Evolutionary conservation across 805 yeast genomes (phyloP), one percentile per base, ranked within the genome.

Genomic region (Pichia nakasei): DNA sequence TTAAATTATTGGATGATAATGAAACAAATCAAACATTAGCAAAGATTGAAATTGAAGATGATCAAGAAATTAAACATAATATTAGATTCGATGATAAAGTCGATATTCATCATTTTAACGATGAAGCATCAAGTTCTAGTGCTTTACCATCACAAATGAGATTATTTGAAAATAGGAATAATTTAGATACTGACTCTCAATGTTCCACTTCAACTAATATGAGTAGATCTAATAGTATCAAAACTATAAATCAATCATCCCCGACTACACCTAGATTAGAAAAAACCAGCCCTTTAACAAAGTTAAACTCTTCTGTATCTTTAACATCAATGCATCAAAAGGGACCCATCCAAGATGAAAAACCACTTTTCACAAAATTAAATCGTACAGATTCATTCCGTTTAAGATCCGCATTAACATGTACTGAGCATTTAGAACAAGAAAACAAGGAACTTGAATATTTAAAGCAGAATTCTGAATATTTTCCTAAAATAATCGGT

Each of bases 401-500:
- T 5, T 22, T 37, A 21, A 39, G 38, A 12, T 15, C 24, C 7
- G 18, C 21, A 32, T n/a, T 31, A 9, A 44, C 52, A 1, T 43
- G 47, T 38, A 42, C 41, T 19, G 46, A 39, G 22, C 44, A 37
- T 26, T 39, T 38, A 32, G 40, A 22, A 41, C 37, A 34, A 8
- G 52, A 49, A 22, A 50, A 49, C 39, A 51, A 51, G 1, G 51
- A 52, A 2, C 73, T 82, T 1, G 50, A 53, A 7, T 57, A 61
- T 38, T 38, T 49, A 18, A 45, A 43, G 27, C 21, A 31, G n/a
- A 38, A 40, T 22, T 49, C 48, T 9, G 39, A 43, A 9, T 27
- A 47, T 34, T 76, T 78, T 72, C 82, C 82, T 0, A 70, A 70
- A 15, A 59, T 65, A 33, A 74, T 82, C 48, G 97, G 97, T 2